Conservation (phyloP, 129 eudicot genomes). For the Helichrysum umbraculigerum region DNA sequence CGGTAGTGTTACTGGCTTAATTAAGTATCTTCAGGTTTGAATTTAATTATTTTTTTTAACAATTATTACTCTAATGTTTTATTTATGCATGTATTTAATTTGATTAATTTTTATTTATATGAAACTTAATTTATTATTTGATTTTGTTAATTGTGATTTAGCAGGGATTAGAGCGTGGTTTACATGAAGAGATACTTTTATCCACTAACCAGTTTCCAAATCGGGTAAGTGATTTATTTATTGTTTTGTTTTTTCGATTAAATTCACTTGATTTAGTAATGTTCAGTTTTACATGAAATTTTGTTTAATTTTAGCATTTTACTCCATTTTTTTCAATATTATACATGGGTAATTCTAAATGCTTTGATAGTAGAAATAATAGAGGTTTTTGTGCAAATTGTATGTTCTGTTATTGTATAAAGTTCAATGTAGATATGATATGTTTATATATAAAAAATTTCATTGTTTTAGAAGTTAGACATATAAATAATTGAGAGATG, state of each 20-base stretch:
- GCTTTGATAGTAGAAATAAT: background rate
- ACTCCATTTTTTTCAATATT: background rate
- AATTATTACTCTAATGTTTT: background rate
- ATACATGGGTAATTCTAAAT: too few relatives aligned
- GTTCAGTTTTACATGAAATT: background rate
- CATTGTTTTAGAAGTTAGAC: too few relatives aligned
- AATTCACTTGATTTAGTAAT: slow-evolving; percentile 15
- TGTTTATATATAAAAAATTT: too few relatives aligned
- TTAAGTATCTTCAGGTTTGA: slow-evolving; percentile 30
- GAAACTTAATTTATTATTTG: background rate
- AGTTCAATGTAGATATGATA: too few relatives aligned
- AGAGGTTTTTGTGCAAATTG: too few relatives aligned
- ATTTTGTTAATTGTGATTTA: slow-evolving; percentile 16
- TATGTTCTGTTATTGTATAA: too few relatives aligned
- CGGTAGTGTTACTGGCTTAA: slow-evolving; percentile 35
- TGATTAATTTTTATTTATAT: background rate
- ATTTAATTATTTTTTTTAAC: background rate
- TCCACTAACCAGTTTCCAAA: slow-evolving; percentile 79
- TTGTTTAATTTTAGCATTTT: background rate
- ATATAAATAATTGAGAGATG: background rate
- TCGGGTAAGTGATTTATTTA: slow-evolving; percentile 50
- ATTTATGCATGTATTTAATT: background rate
- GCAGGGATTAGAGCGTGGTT: slow-evolving; percentile 26
- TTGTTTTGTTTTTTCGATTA: background rate
- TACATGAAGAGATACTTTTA: slow-evolving; percentile 64